Evolutionary conservation across 768 basidiomycete genomes (phyloP), one percentile per base, ranked within the genome.

Genomic region (Thelephora ganbajun): DNA sequence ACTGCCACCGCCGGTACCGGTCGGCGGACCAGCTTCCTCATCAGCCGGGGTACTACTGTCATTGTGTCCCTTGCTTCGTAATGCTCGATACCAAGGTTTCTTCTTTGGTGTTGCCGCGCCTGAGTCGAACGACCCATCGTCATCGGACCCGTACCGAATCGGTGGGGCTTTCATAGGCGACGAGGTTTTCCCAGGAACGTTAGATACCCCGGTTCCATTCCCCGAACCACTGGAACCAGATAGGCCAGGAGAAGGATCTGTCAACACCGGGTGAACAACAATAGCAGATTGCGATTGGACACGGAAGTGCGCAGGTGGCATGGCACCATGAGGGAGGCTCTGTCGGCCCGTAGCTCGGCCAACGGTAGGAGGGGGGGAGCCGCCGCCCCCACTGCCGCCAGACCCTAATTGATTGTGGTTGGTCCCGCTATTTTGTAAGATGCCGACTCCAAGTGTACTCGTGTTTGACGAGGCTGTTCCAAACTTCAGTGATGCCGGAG

Each of bases 281-380:
- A 91, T 76, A 2, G 88, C 88, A 2, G 80, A 82, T 59, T 91
- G 88, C 30, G 86, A 89, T 65, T 80, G 79, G 16, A 79, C 86
- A 42, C 88, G 77, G 33, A 74, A 66, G 58, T 84, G 83, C 14
- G 69, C 64, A 11, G 82, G 78, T 36, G 74, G 68, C 73, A 79
- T 76, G 4, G 80, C 81, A 11, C 84, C 83, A 3, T 73, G 69
- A 0, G 82, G 80, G 14, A 69, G 52, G 33, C 51, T 50, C 2
- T 51, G 45, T 37, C 49, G 68, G 43, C 56, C 54, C 22, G 69
- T 70, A 16, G 70, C 69, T 45, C 66, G 73, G 13, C 72, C 61
- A 35, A 68, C 61, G 5, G 69, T 74, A 43, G 80, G 57, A 4
- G 76, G 74, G 9, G 72, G 69, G 7, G 77, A 72, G 6, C 70